Evolutionary conservation across 202 grass and related monocot species (phyloP), one percentile per base, ranked within the genome.

Genomic region (Dendrocalamus latiflorus): DNA sequence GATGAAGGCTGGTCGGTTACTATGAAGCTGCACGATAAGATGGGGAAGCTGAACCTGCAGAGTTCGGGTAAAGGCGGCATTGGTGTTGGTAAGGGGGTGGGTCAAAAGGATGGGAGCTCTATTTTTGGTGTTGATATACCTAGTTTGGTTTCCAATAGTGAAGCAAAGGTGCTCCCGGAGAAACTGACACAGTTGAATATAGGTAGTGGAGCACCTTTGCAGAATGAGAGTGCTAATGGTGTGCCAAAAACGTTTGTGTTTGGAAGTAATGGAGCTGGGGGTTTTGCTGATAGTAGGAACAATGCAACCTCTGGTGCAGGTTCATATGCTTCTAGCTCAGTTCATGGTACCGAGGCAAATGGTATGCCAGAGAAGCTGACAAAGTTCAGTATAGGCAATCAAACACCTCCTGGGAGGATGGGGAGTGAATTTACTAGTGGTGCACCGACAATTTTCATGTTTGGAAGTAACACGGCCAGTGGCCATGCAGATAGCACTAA

Each of bases 101-200:
- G 38, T 70, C 9, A 22, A 30, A 81, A 65, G 16, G 33, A 64
- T 57, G 39, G 37, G 18, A 57, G 38, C 63, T 80, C 45, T 47
- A 21, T 25, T 38, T 90, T 76, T 11, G 84, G 69, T 63, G 80
- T 34, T 64, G 38, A 51, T 75, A 17, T 54, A 17, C 68, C 73
- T 63, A 28, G 34, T 75, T 62, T 75, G 12, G 41, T 60, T 68
- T 57, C 58, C 64, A 79, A 69, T 41, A 74, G 28, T 12, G 44
- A 68, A 20, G n/a, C 59, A 0, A 78, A 88, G 79, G 47, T 68
- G 64, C 85, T 98, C 9, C 88, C 76, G 0, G 90, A 90, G 64
- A 88, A 84, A 77, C 81, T 85, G 34, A 83, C 79, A 24, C 84
- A 77, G 38, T 80, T 93, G 85, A 88, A 90, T 81, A 77, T 86